Evolutionary conservation across 345 rosid species (phyloP), one percentile per base, ranked within the genome.

Genomic region (Alliaria petiolata): DNA sequence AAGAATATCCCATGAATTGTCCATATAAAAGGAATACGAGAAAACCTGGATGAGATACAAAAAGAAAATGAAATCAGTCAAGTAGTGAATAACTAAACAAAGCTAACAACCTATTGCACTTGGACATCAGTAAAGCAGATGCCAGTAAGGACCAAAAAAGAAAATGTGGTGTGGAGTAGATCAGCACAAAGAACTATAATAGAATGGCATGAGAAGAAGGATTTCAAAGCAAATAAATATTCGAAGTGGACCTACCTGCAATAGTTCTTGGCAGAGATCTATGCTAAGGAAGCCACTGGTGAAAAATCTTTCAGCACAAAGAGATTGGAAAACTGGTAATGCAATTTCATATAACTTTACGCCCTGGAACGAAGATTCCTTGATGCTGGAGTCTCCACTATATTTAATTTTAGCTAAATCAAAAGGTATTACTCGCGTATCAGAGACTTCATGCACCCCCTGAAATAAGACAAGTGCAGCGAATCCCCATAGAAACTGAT

Each of bases 281-380:
- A 79, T 33, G 20, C 88, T 79, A 75, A 90, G 81, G 83, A 78
- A 93, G 14, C 86, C 83, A 19, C 82, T 86, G 12, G 62, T 54
- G 79, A 88, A 88, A 69, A 88, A 93, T 67, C 82, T 85, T 70
- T 83, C 84, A 50, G 82, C 83, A 45, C 84, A 85, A 71, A 95
- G 90, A 71, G 89, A 88, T 78, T 88, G 95, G 81, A 95, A 86
- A 60, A 95, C 89, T 56, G 97, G 96, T 69, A 95, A 78, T 46
- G 83, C 90, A 78, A 88, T 84, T 78, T 95, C 99, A 45, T 83
- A 79, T 64, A 85, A 81, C 77, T 85, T 86, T 75, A 82, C 81
- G 81, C 80, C 82, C 67, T 84, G 53, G 34, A 70, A 65, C 51
- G 57, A 78, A 47, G 78, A 60, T 30, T 84, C 97, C 73, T 87